Conservation (phyloP, 225 moss, liverwort and hornwort species). For the Physcomitrellopsis africana region DNA sequence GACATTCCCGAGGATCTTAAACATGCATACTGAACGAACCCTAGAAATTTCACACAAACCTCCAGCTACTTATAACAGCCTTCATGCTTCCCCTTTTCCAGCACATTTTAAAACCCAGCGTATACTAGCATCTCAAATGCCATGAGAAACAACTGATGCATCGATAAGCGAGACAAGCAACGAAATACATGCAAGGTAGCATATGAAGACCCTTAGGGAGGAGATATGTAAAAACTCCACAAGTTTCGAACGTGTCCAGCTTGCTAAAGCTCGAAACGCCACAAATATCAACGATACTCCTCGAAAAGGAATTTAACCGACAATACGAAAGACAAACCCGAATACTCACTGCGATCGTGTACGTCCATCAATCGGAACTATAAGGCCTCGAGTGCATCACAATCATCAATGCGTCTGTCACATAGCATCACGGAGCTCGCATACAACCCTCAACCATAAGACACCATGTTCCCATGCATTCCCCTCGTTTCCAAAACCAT, state of each 20-base stretch:
- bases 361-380: neutral
- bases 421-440: neutral
- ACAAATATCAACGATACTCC: neutral
- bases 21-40: neutral
- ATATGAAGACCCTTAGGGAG: neutral
- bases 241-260: neutral
- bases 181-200: neutral
- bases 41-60: neutral
- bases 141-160: neutral
- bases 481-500: too few relatives aligned
- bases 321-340: neutral
- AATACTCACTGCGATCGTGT: neutral
- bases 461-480: neutral
- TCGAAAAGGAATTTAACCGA: neutral
- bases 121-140: neutral
- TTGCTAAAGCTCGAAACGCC: neutral
- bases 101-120: neutral
- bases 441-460: neutral
- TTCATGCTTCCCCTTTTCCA: too few relatives aligned
- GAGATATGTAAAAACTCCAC: neutral
- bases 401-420: neutral
- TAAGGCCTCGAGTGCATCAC: neutral
- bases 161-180: neutral
- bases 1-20: neutral
- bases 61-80: neutral